A percentile compares a stretch with the other conserved stretches of the same genome.
Evolutionary conservation across 148 eudicot species (phyloP).

Genomic region (Spergularia bocconei): DNA sequence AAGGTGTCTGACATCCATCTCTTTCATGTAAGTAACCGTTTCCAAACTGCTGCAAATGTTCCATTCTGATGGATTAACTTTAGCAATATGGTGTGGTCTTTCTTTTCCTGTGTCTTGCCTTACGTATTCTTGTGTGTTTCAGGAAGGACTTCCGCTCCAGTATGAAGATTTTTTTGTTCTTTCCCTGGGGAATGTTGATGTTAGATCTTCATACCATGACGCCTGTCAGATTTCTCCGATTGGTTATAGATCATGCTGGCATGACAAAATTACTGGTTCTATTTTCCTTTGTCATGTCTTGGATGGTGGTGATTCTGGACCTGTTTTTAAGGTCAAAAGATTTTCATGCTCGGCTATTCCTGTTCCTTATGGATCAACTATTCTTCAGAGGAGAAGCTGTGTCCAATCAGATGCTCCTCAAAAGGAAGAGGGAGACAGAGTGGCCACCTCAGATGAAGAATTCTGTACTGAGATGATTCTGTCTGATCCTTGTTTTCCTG

Average conservation of each 20-base stretch:
- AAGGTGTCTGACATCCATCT: conserved; percentile 29
- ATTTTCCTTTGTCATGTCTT: conserved; percentile 57
- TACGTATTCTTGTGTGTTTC: conserved; percentile 23
- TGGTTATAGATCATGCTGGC: conserved; percentile 76
- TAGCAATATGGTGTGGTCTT: conserved; percentile 6
- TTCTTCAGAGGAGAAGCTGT: conserved; percentile 33
- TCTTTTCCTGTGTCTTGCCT: background rate
- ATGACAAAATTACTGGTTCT: conserved; percentile 74
- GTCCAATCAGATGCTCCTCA: conserved; percentile 22
- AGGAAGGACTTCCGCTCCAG: conserved; percentile 68
- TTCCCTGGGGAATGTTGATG: conserved; percentile 57
- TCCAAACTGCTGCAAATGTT: background rate
- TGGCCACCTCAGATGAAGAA: conserved; percentile 39
- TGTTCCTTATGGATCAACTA: conserved; percentile 53
- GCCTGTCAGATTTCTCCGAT: conserved; percentile 57
- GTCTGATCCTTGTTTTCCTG: conserved; percentile 41
- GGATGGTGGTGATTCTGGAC: conserved; percentile 65
- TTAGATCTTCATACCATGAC: conserved; percentile 52
- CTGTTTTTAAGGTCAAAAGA: conserved; percentile 52
- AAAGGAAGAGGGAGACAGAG: conserved; percentile 23
- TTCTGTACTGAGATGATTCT: conserved; percentile 47
- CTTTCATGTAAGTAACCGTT: conserved; percentile 37
- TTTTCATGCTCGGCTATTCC: conserved; percentile 52
- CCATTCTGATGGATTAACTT: conserved; percentile 1
- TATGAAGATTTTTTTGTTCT: conserved; percentile 69